Percentiles rank a stretch among this genome's conserved stretches.
phyloP scores from a whole-genome alignment of 2,329 filamentous ascomycete species.

The Pleoardoris graminearum region DNA sequence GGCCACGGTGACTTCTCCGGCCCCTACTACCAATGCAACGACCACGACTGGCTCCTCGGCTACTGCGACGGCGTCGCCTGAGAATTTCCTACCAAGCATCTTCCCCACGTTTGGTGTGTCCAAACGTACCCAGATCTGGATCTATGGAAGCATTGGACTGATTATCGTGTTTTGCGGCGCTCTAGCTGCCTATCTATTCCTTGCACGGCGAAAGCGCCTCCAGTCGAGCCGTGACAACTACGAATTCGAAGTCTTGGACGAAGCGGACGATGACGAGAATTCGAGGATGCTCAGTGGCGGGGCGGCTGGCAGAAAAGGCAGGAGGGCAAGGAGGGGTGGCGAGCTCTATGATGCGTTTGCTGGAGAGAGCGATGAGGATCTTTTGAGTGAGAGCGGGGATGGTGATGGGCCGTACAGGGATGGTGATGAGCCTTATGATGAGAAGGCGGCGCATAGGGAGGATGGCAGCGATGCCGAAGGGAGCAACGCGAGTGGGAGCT shows the following conservation, averaged over 20 bases:
- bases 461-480: conserved; percentile 29
- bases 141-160: conserved; percentile 82
- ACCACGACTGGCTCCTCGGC: conserved; percentile 26
- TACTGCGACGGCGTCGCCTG: conserved; percentile 28
- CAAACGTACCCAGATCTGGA: conserved; percentile 88
- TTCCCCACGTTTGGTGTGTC: conserved; percentile 90
- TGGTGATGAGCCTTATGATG: conserved; percentile 33
- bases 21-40: conserved; percentile 21
- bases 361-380: conserved; percentile 80
- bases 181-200: conserved; percentile 78
- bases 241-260: conserved; percentile 90
- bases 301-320: conserved; percentile 46
- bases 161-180: conserved; percentile 83
- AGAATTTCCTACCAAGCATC: conserved; percentile 74
- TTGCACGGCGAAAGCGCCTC: conserved; percentile 76
- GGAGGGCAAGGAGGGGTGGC: conserved; percentile 68
- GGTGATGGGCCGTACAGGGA: conserved; percentile 45
- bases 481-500: conserved; percentile 31
- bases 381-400: conserved; percentile 53
- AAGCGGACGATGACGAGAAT: conserved; percentile 68
- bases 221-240: conserved; percentile 80
- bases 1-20: conserved; percentile 20
- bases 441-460: conserved; percentile 32
- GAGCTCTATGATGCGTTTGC: conserved; percentile 98
- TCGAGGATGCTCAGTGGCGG: conserved; percentile 50